Evolutionary conservation across 192 early-diverging fungal genomes (phyloP).

Genomic region (Funneliformis geosporum): DNA sequence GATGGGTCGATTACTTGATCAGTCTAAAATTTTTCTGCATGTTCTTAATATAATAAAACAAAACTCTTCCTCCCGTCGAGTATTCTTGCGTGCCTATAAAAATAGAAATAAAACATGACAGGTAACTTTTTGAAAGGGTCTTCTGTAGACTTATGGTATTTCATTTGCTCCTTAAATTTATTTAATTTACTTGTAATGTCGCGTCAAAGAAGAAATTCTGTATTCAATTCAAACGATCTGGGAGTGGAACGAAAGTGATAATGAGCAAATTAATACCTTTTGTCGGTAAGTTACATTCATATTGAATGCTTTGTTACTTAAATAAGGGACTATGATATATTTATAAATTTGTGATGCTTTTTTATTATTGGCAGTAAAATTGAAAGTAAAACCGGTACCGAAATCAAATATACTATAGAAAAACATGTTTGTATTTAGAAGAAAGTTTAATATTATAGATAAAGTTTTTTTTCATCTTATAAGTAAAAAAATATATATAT

Average conservation of each 20-base stretch:
- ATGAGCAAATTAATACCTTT: neutral
- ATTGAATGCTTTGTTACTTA: neutral
- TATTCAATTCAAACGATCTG: slow-evolving; percentile 15
- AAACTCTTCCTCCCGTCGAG: too few relatives aligned
- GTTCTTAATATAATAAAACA: too few relatives aligned
- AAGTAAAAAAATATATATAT: neutral
- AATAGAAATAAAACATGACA: neutral
- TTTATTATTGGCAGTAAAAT: neutral
- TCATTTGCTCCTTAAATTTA: too few relatives aligned
- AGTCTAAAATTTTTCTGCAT: too few relatives aligned
- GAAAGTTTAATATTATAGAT: too few relatives aligned
- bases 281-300: neutral
- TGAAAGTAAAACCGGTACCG: neutral
- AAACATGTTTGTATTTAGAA: slow-evolving; percentile 21
- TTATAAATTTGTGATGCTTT: neutral
- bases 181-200: too few relatives aligned
- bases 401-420: neutral
- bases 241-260: slow-evolving; percentile 3
- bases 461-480: neutral
- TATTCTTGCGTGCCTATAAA: too few relatives aligned
- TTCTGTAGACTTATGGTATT: too few relatives aligned
- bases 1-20: too few relatives aligned
- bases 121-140: neutral
- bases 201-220: neutral
- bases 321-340: neutral